A percentile compares a stretch with the other conserved stretches of the same genome.
phyloP scores from a whole-genome alignment of 169 alveolate genomes.

The Eimeria zaria region DNA sequence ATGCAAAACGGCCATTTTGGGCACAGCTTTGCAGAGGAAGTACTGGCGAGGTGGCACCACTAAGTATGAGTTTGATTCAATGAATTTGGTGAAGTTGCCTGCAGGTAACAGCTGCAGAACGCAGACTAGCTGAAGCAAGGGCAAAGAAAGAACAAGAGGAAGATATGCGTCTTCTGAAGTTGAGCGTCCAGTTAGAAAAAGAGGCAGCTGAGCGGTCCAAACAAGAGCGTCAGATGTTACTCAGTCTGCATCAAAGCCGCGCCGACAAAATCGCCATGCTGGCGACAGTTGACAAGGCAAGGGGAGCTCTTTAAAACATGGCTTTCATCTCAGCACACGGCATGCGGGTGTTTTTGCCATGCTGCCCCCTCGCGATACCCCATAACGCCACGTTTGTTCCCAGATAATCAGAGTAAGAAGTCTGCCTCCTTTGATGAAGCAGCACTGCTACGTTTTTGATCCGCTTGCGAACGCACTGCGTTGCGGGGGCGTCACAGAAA shows the following conservation, averaged over 20 bases:
- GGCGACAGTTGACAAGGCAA: conserved; percentile 68
- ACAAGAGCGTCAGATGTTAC: conserved; percentile 45
- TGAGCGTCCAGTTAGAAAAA: conserved; percentile 59
- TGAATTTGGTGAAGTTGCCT: background rate
- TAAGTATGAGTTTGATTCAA: background rate
- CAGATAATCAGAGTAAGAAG: background rate
- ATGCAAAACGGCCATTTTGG: background rate
- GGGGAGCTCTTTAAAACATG: background rate
- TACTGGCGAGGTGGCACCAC: background rate
- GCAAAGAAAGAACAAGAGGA: conserved; percentile 76
- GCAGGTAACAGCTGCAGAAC: conserved; percentile 77
- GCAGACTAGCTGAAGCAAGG: conserved; percentile 68
- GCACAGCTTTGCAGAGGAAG: background rate
- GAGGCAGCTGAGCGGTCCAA: conserved; percentile 70
- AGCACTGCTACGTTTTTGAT: background rate
- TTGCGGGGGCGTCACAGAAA: conserved; percentile 8
- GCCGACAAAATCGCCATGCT: conserved; percentile 76
- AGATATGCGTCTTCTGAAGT: conserved; percentile 62
- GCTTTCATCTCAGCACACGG: background rate
- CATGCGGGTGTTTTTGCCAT: background rate
- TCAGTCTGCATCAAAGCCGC: conserved; percentile 58
- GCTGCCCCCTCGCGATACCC: background rate
- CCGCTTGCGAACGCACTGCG: background rate
- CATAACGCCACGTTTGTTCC: background rate
- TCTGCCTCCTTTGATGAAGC: background rate